Evolutionary conservation across 225 moss, liverwort and hornwort species (phyloP), one percentile per base, ranked within the genome.

Genomic region (Physcomitrium patens): DNA sequence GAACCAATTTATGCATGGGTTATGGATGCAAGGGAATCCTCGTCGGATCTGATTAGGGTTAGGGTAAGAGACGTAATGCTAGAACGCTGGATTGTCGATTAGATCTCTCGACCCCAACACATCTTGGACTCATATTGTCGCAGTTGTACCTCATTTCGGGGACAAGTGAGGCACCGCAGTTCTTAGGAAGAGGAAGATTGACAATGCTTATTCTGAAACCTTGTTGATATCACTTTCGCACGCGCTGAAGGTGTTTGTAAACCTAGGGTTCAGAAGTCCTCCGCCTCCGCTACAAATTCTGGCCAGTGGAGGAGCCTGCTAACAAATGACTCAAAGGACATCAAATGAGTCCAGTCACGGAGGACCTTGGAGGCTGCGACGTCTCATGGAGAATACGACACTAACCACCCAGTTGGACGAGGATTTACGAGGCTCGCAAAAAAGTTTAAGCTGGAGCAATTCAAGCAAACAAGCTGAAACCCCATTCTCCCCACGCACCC

Each of bases 351-450:
- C 52, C 66, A 72, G 23, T 50, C 26, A 7, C 70, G 79, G 74
- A 28, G 52, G 3, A 51, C 69, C 72, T 27, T 71, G 18, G 76
- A 73, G 68, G 65, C 41, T 18, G 46, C 55, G 48, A 48, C 70
- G 31, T 51, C 70, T 54, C 65, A 58, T 17, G 71, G 51, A 59
- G 44, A 73, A 54, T 45, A 24, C 24, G 1, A 24, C 60, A 18
- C n/a, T 76, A 19, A 20, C 53, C 3, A 78, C 47, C n/a, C 5
- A 55, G 3, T 54, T 70, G 55, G 67, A 82, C 10, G 24, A 58
- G 16, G 86, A 91, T 24, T n/a, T 95, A 95, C 64, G 88, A 90
- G 48, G 86, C 70, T 71, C 85, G 83, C 45, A 85, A 85, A 69
- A 84, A 91, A 71, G 66, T 71, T n/a, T 19, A 71, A 90, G 76